These are phyloP conservation scores for Oxyria digyna DNA, from an alignment of 148 eudicot species.

Conservation along the genomic window DNA sequence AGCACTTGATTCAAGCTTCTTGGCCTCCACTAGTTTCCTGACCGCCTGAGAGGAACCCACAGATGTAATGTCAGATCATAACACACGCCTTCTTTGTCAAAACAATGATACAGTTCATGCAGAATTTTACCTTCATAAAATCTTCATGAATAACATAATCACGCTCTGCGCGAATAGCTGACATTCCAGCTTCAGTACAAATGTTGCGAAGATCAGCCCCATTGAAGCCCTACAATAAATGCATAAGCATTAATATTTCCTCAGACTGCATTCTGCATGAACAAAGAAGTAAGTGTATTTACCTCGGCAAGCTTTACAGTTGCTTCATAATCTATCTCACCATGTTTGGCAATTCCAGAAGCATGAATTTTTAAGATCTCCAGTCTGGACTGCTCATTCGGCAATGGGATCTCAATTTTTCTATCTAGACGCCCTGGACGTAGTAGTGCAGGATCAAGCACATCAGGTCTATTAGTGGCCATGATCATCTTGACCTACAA, in stretches of 20 bases:
- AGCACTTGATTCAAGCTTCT: slow-evolving; percentile 84
- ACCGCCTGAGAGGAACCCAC: slow-evolving; percentile 47
- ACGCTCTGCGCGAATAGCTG: slow-evolving; percentile 94
- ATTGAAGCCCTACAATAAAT: slow-evolving; percentile 57
- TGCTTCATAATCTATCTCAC: slow-evolving; percentile 99
- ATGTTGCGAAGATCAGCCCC: slow-evolving; percentile 94
- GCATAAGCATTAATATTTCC: background rate
- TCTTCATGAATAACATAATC: slow-evolving; percentile 97
- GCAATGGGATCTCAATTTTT: slow-evolving; percentile 95
- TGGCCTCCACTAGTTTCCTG: slow-evolving; percentile 77
- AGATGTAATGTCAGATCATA: background rate
- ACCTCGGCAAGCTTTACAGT: slow-evolving; percentile 96
- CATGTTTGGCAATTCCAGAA: slow-evolving; percentile 96
- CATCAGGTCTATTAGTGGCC: slow-evolving; percentile 99
- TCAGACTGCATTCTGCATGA: background rate
- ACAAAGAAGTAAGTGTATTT: background rate
- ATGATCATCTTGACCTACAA: slow-evolving; percentile 86
- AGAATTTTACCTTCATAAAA: slow-evolving; percentile 65
- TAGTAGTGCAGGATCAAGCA: slow-evolving; percentile 96
- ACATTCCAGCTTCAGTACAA: slow-evolving; percentile 97
- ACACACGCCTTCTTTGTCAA: background rate
- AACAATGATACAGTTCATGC: background rate
- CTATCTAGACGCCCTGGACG: slow-evolving; percentile 97
- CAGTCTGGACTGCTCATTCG: slow-evolving; percentile 97
- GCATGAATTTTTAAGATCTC: slow-evolving; percentile 95